Percentiles rank a stretch among this genome's conserved stretches.
Evolutionary conservation across 306 rosid genomes (phyloP).

Genomic region (Calophaca sinica): DNA sequence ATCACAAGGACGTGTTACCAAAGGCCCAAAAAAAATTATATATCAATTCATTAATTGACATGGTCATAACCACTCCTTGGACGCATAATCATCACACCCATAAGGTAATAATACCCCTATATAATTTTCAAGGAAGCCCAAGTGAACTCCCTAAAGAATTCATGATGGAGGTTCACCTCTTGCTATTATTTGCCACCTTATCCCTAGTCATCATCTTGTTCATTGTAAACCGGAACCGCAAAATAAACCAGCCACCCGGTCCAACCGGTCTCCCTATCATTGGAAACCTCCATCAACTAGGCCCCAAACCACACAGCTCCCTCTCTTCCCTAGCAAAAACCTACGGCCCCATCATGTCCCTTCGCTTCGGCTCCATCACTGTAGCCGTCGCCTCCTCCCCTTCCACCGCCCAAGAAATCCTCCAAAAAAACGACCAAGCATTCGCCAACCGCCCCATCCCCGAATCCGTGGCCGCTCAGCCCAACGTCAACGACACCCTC

Average conservation of each 20-base stretch:
- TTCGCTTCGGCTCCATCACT: slow-evolving; percentile 57
- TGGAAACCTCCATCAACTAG: slow-evolving; percentile 69
- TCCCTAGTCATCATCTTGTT: slow-evolving; percentile 22
- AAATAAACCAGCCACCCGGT: slow-evolving; percentile 53
- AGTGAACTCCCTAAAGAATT: not conserved
- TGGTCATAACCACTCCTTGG: too few species aligned
- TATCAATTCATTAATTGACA: too few species aligned
- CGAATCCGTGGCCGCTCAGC: slow-evolving; percentile 59
- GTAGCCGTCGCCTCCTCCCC: slow-evolving; percentile 59
- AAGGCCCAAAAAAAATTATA: too few species aligned
- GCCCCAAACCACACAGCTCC: slow-evolving; percentile 51
- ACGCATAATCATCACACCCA: too few species aligned
- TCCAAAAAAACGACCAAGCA: slow-evolving; percentile 60
- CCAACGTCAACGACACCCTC: slow-evolving; percentile 62
- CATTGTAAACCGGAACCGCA: not conserved
- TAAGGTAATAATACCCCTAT: too few species aligned
- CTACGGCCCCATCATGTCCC: slow-evolving; percentile 66
- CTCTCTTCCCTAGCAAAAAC: slow-evolving; percentile 53
- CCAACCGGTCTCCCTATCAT: slow-evolving; percentile 60
- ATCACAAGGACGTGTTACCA: too few species aligned
- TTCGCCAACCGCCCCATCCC: slow-evolving; percentile 58
- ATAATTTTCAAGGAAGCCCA: too few species aligned
- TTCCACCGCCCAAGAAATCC: slow-evolving; percentile 56
- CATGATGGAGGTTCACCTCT: slow-evolving; percentile 45
- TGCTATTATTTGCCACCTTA: slow-evolving; percentile 43